A percentile compares a stretch with the other conserved stretches of the same genome.
These are phyloP conservation scores for Eragrostis tef DNA, from an alignment of 202 grass and related monocot species.

Conservation along the genomic window DNA sequence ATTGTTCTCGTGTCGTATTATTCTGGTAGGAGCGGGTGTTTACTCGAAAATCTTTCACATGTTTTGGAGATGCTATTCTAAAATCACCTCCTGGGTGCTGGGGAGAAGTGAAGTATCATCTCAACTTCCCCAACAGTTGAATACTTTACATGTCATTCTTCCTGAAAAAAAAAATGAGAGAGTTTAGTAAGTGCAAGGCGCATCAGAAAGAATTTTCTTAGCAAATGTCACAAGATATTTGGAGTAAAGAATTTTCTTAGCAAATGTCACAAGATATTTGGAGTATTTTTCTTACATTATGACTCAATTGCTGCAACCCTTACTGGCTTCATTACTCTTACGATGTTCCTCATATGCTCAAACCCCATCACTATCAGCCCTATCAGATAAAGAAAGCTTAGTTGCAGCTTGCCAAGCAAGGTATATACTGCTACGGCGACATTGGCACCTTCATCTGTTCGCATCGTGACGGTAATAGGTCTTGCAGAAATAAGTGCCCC, in stretches of 20 bases:
- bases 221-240: background rate
- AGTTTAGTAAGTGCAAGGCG: background rate
- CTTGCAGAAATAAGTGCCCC: constrained; percentile 60
- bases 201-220: background rate
- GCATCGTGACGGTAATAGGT: constrained; percentile 51
- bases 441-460: constrained; percentile 65
- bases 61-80: constrained; percentile 49
- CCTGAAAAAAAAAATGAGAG: constrained; percentile 46
- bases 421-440: constrained; percentile 63
- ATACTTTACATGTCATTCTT: constrained; percentile 24
- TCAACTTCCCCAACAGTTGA: constrained; percentile 31
- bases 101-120: constrained; percentile 54
- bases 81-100: constrained; percentile 48
- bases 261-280: background rate
- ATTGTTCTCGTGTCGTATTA: background rate
- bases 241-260: background rate
- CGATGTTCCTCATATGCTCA: constrained; percentile 74
- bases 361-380: constrained; percentile 81
- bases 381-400: constrained; percentile 87
- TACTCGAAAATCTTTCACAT: background rate
- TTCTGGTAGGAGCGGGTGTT: constrained; percentile 28
- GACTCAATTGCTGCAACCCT: constrained; percentile 72
- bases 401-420: constrained; percentile 85
- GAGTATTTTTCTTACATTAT: constrained; percentile 36
- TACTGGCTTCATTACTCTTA: constrained; percentile 77